Evolutionary conservation across 805 yeast genomes (phyloP).

Genomic region (Candida mattraensis): DNA sequence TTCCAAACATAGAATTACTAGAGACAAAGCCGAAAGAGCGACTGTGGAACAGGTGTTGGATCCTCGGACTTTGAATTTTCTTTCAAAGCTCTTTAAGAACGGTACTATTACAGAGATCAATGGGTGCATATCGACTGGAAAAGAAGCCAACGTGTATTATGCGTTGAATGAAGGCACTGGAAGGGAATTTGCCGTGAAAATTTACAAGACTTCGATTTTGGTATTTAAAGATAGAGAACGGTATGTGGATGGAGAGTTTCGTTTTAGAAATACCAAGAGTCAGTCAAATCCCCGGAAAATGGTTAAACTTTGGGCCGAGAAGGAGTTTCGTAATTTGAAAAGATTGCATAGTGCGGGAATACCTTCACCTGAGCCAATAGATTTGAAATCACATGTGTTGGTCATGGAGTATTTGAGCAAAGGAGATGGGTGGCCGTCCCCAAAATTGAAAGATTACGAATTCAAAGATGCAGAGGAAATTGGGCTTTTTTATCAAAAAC

Average conservation of each 20-base stretch:
- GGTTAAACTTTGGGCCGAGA: slow-evolving; percentile 99
- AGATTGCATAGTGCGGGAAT: slow-evolving; percentile 76
- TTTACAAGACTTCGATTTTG: slow-evolving; percentile 91
- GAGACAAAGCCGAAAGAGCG: slow-evolving; percentile 90
- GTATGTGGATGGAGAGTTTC: slow-evolving; percentile 92
- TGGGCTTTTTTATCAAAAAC: slow-evolving; percentile 67
- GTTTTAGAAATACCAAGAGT: slow-evolving; percentile 81
- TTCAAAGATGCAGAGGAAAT: slow-evolving; percentile 68
- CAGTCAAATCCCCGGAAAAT: slow-evolving; percentile 94
- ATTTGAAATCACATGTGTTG: slow-evolving; percentile 82
- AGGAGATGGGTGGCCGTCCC: slow-evolving; percentile 88
- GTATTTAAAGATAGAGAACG: slow-evolving; percentile 97
- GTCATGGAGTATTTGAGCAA: slow-evolving; percentile 88
- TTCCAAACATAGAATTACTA: slow-evolving; percentile 57
- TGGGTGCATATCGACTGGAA: slow-evolving; percentile 95
- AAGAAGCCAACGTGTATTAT: slow-evolving; percentile 97
- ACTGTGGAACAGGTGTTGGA: slow-evolving; percentile 96
- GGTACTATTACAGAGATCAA: slow-evolving; percentile 83
- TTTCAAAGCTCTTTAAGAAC: slow-evolving; percentile 76
- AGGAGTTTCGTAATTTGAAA: slow-evolving; percentile 90
- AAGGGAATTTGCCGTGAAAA: slow-evolving; percentile 82
- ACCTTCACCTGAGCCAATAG: slow-evolving; percentile 93
- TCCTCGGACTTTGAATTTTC: slow-evolving; percentile 85
- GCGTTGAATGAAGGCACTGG: slow-evolving; percentile 51
- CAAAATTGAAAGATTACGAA: slow-evolving; percentile 81